Conservation (phyloP, 2,329 filamentous ascomycete species). For the Xylariaceae sp. region DNA sequence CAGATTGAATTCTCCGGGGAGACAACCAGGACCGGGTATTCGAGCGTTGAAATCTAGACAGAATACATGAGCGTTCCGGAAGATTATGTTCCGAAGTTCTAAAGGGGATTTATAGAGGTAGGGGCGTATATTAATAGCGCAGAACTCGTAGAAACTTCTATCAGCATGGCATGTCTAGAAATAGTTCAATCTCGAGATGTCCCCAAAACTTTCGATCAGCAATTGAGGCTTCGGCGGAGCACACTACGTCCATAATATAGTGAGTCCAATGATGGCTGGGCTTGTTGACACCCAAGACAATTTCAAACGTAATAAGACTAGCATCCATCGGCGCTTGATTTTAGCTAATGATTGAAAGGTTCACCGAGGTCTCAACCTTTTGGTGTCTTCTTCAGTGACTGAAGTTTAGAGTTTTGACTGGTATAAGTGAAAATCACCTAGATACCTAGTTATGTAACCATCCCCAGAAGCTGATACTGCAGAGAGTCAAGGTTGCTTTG, state of each 20-base stretch:
- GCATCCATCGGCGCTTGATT: no score
- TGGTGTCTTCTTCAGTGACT: no score
- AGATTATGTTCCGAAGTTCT: neutral
- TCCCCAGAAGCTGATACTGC: no score
- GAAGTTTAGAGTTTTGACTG: no score
- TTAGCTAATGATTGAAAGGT: no score
- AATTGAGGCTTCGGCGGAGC: neutral
- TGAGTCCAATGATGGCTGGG: neutral
- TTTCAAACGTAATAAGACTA: neutral
- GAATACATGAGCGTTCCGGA: neutral
- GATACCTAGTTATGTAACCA: no score
- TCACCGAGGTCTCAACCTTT: no score
- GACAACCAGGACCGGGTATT: neutral
- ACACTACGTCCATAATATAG: no score
- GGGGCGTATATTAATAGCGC: neutral
- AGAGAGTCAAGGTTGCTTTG: no score
- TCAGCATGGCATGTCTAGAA: neutral
- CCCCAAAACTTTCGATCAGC: neutral
- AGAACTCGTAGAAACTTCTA: neutral
- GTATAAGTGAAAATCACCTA: no score
- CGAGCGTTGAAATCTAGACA: neutral
- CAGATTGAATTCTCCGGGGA: constrained; percentile 29
- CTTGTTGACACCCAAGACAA: neutral
- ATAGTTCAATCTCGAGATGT: neutral
- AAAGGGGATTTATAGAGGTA: neutral